Evolutionary conservation across 345 rosid genomes (phyloP), one percentile per base, ranked within the genome.

Genomic region (Citrus trifoliata): DNA sequence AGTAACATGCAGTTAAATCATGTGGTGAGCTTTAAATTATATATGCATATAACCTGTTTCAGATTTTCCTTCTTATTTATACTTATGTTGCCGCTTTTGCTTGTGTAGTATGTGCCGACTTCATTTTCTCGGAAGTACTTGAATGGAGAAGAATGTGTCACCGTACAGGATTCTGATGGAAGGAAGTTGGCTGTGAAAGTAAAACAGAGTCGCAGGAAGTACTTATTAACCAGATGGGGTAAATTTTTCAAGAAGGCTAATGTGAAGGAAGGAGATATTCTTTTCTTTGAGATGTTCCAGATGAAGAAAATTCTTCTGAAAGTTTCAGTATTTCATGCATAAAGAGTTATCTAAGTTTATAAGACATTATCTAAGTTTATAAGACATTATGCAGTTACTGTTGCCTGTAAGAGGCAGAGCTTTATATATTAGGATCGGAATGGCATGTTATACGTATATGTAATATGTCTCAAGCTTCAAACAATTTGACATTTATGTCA

Each of bases 51-150:
- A 73, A 37, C 16, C 33, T 19, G 25, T 73, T 3, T 55, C 21
- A 56, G 7, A 32, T 72, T 21, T 7, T 10, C 70, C 22, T 53
- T 53, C 21, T 2, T 35, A 51, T 4, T 14, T 21, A n/a, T 60
- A 4, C 64, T 7, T 58, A 4, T 53, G 24, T 59, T 16, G 22
- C 38, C 13, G 4, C 3, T 21, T 38, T 35, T 61, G 76, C 0
- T 67, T 19, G 13, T 79, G 77, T 82, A 81, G 83, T 40, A 42
- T 76, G 83, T 78, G 21, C 75, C 80, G 12, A 0, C 6, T n/a
- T 27, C 27, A 24, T 77, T 77, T 77, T 30, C 58, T 10, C 12
- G 2, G 1, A 42, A 27, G 40, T 60, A 40, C 30, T 38, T 69
- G 4, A 65, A 10, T 3, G 10, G 30, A 7, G 4, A 19, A 21